phyloP scores from a whole-genome alignment of 495 filamentous ascomycete species.

The Thozetella sp. region DNA sequence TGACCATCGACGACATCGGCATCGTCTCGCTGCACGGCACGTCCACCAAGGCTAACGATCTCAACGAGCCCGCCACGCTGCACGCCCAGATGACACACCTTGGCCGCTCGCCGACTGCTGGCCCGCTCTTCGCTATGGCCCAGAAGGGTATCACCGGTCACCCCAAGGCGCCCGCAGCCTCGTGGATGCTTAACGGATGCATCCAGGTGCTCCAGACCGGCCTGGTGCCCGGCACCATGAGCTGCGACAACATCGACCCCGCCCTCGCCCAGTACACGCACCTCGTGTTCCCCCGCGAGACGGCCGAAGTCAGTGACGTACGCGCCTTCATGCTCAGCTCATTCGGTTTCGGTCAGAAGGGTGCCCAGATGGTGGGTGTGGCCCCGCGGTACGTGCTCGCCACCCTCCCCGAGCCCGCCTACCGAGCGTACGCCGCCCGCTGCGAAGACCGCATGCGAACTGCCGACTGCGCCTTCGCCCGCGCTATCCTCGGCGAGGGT shows the following conservation, averaged over 20 bases:
- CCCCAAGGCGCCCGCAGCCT: conserved; percentile 93
- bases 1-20: conserved; percentile 90
- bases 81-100: conserved; percentile 91
- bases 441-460: no score
- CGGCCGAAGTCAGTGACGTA: conserved; percentile 87
- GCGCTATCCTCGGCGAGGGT: no score
- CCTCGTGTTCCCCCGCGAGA: conserved; percentile 86
- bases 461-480: no score
- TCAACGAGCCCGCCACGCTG: conserved; percentile 92
- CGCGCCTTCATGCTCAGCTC: conserved; percentile 94
- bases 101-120: conserved; percentile 84
- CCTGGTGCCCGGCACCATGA: conserved; percentile 87
- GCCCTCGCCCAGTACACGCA: conserved; percentile 89
- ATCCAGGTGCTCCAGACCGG: conserved; percentile 86
- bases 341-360: conserved; percentile 97
- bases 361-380: conserved; percentile 88
- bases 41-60: conserved; percentile 92
- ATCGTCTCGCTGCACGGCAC: conserved; percentile 96
- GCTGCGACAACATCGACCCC: conserved; percentile 91
- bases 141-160: conserved; percentile 96
- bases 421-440: no score
- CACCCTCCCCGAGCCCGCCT: conserved; percentile 62
- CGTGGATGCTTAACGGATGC: conserved; percentile 96
- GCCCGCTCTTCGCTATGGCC: conserved; percentile 88
- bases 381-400: conserved; percentile 90